Evolutionary conservation across 257 asterid species (phyloP).

Genomic region (Handroanthus guayacan): DNA sequence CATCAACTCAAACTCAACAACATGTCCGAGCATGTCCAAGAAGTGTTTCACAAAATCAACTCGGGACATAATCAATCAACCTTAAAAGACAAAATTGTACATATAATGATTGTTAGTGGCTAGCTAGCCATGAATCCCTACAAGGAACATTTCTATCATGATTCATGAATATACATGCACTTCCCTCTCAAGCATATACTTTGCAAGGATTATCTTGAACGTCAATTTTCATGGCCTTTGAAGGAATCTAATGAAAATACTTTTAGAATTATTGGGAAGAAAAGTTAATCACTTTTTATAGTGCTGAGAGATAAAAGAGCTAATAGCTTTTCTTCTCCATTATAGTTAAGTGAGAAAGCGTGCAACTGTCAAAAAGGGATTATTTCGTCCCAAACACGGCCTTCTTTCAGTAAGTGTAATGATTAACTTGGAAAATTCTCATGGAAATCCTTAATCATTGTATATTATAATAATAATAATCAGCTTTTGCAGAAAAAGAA

Average conservation of each 20-base stretch:
- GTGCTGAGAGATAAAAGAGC: slow-evolving; percentile 43
- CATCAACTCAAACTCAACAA: too few relatives aligned
- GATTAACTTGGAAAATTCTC: slow-evolving; percentile 34
- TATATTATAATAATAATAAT: too few relatives aligned
- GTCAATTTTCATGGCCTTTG: slow-evolving; percentile 23
- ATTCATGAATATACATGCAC: slow-evolving; percentile 63
- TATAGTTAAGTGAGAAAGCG: slow-evolving; percentile 43
- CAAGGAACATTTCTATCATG: slow-evolving; percentile 39
- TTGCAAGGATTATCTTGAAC: slow-evolving; percentile 39
- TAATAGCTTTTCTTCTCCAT: slow-evolving; percentile 43
- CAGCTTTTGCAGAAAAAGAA: slow-evolving; percentile 38
- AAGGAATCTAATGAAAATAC: slow-evolving; percentile 48
- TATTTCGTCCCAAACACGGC: slow-evolving; percentile 9
- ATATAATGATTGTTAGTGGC: neutral
- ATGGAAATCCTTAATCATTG: too few relatives aligned
- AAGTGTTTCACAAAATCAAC: too few relatives aligned
- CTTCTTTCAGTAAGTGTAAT: slow-evolving; percentile 34
- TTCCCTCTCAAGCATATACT: slow-evolving; percentile 50
- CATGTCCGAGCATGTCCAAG: too few relatives aligned
- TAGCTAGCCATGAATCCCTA: slow-evolving; percentile 18
- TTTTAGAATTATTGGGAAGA: slow-evolving; percentile 56
- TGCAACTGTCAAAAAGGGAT: slow-evolving; percentile 34
- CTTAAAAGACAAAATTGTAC: neutral
- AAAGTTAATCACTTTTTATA: slow-evolving; percentile 51
- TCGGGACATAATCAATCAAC: slow-evolving; percentile 16